These are phyloP conservation scores for Eragrostis curvula DNA, from an alignment of 176 grass and related monocot species.

Conservation along the genomic window DNA sequence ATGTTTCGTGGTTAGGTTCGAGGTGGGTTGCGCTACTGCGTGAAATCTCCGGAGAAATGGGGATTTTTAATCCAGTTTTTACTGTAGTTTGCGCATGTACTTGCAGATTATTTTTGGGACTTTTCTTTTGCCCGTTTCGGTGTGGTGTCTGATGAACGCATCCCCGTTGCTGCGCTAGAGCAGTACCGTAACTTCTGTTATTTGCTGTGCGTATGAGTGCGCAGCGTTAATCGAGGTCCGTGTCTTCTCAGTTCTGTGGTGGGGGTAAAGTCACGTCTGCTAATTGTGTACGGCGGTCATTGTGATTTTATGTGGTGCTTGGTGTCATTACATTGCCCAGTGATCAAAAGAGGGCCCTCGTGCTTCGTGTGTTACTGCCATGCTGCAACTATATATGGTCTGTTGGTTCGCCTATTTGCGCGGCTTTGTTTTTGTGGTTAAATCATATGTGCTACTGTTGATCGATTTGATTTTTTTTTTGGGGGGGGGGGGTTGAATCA, in stretches of 20 bases:
- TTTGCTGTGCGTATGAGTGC: constrained; percentile 38
- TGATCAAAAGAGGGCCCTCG: constrained; percentile 36
- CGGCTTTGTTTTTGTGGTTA: neutral
- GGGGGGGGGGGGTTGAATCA: too few relatives aligned
- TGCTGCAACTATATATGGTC: neutral
- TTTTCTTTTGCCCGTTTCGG: constrained; percentile 17
- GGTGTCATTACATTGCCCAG: constrained; percentile 4
- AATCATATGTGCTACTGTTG: neutral
- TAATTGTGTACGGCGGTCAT: constrained; percentile 31
- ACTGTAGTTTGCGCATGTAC: constrained; percentile 20
- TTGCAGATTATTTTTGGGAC: neutral
- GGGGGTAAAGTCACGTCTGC: constrained; percentile 34
- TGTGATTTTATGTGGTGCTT: constrained; percentile 65
- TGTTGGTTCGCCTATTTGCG: neutral
- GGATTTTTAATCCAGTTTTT: constrained; percentile 7
- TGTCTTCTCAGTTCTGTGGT: constrained; percentile 11
- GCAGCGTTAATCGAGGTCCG: neutral
- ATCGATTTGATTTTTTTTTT: constrained; percentile 16
- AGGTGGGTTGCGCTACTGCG: neutral
- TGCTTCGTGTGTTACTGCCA: constrained; percentile 29
- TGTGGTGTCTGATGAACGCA: neutral
- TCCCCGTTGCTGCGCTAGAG: neutral
- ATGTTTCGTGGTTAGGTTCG: neutral
- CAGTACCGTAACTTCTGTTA: neutral
- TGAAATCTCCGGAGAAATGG: constrained; percentile 8